A percentile compares a stretch with the other conserved stretches of the same genome.
Conservation (phyloP, 805 yeast genomes). For the Yarrowia sp. region DNA sequence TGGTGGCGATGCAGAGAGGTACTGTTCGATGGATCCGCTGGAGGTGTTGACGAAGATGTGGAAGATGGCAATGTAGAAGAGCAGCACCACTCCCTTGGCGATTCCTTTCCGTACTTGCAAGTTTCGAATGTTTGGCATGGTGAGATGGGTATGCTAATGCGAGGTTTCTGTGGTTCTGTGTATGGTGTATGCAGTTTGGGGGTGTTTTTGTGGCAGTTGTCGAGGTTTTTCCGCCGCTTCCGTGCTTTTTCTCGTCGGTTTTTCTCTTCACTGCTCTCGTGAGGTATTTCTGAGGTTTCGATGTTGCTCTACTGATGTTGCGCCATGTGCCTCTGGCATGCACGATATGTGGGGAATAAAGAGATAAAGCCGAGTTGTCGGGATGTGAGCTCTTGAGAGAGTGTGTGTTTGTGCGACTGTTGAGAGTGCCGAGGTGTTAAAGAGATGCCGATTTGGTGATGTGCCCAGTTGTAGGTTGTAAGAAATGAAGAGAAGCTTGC, state of each 20-base stretch:
- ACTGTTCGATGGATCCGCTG: conserved; percentile 23
- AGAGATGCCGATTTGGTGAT: no score
- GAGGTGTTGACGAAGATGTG: conserved; percentile 33
- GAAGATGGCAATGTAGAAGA: conserved; percentile 27
- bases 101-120: conserved; percentile 17
- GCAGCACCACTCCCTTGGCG: conserved; percentile 27
- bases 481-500: no score
- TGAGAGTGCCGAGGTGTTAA: no score
- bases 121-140: conserved; percentile 6
- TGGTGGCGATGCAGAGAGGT: conserved; percentile 10
- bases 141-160: not conserved
- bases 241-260: not conserved
- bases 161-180: no score
- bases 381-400: not conserved
- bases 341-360: conserved; percentile 24
- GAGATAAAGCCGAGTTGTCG: conserved; percentile 12
- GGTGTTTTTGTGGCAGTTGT: no score
- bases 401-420: not conserved
- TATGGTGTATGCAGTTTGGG: no score
- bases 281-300: conserved; percentile 8
- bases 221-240: no score
- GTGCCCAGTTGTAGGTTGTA: no score
- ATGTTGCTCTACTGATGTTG: conserved; percentile 10
- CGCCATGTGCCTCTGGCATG: conserved; percentile 5
- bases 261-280: not conserved